Conservation (phyloP, 441 rosid genomes). For the Isatis lusitanica region DNA sequence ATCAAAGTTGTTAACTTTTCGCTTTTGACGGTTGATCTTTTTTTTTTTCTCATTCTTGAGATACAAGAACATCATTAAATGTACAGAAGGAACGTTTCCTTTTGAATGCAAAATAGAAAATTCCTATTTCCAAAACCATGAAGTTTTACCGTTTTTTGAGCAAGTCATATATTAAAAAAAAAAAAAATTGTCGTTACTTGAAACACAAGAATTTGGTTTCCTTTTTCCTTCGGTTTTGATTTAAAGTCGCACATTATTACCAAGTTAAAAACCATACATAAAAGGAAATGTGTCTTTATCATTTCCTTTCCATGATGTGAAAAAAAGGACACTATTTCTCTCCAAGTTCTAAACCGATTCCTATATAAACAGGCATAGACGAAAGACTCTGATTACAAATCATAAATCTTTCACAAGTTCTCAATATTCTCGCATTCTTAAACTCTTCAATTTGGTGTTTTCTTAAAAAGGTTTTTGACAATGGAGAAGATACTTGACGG, state of each 20-base stretch:
- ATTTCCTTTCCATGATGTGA: neutral
- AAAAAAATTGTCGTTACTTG: neutral
- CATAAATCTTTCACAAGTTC: conserved; percentile 2
- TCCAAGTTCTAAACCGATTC: conserved; percentile 1
- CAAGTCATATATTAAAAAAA: neutral
- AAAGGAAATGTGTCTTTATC: neutral
- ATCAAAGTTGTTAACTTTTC: neutral
- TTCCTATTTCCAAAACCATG: conserved; percentile 9
- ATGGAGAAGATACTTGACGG: conserved; percentile 34
- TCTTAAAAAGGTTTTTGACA: neutral
- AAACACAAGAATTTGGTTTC: neutral
- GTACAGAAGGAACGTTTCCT: neutral
- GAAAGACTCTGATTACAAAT: conserved; percentile 10
- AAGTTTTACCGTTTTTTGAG: neutral
- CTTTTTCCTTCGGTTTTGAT: neutral
- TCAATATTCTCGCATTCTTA: neutral
- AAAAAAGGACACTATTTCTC: neutral
- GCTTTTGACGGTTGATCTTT: neutral
- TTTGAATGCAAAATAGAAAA: neutral
- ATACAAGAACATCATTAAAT: conserved; percentile 20
- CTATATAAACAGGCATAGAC: conserved; percentile 14
- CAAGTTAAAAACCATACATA: neutral
- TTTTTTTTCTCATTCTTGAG: conserved; percentile 16
- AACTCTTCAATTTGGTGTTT: neutral
- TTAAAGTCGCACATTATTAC: neutral